These are phyloP conservation scores for Bruguiera gymnorhiza DNA, from an alignment of 345 rosid genomes.

Conservation along the genomic window DNA sequence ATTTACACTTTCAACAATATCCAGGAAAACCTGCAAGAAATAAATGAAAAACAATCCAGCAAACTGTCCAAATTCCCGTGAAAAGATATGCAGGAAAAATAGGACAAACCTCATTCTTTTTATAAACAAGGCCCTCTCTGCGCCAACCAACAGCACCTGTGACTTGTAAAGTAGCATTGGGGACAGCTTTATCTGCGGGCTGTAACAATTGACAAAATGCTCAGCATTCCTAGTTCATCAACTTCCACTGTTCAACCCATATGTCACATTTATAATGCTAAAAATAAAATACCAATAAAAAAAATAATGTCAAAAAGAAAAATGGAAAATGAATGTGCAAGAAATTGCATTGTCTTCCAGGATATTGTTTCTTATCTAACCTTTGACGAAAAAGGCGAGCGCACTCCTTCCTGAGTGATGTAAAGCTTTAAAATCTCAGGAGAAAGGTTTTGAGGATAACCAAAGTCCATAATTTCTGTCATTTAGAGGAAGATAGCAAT, in stretches of 20 bases:
- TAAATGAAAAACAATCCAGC: conserved; percentile 18
- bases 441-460: conserved; percentile 95
- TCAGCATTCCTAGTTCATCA: not conserved
- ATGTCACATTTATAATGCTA: not conserved
- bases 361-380: conserved; percentile 35
- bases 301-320: not conserved
- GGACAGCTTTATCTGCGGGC: conserved; percentile 89
- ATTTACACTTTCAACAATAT: conserved; percentile 98
- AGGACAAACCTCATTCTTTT: conserved; percentile 78
- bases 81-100: conserved; percentile 9
- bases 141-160: conserved; percentile 99
- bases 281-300: conserved; percentile 5
- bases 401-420: conserved; percentile 97
- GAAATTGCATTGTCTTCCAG: conserved; percentile 2
- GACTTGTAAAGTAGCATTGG: conserved; percentile 98
- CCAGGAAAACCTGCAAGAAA: conserved; percentile 76
- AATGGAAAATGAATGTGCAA: not conserved
- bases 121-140: conserved; percentile 93
- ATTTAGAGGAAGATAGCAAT: conserved; percentile 2
- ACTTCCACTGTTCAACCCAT: not conserved
- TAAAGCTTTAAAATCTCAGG: conserved; percentile 97
- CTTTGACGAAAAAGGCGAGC: conserved; percentile 96
- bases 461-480: conserved; percentile 98
- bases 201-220: conserved; percentile 12
- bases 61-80: conserved; percentile 3